Conservation (phyloP, 345 rosid species). For the Gossypium sturtianum region DNA sequence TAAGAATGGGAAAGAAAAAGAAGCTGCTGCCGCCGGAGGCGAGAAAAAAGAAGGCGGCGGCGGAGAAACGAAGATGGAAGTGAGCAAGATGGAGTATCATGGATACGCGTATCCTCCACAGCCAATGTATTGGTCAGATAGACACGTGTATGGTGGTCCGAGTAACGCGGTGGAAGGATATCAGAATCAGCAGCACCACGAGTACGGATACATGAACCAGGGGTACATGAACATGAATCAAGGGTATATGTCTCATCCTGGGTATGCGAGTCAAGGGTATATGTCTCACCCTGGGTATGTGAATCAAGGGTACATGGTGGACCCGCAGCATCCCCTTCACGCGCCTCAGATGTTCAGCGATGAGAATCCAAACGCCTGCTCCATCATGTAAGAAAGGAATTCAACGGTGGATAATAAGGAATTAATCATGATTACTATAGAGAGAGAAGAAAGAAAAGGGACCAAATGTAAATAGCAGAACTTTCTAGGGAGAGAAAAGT, state of each 20-base stretch:
- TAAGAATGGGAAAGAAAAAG: slow-evolving; percentile 26
- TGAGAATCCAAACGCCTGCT: slow-evolving; percentile 87
- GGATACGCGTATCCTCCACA: slow-evolving; percentile 34
- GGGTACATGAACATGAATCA: slow-evolving; percentile 12
- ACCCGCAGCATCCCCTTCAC: slow-evolving; percentile 29
- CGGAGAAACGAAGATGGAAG: slow-evolving; percentile 38
- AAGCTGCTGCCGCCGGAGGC: slow-evolving; percentile 20
- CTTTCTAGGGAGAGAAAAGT: slow-evolving; percentile 16
- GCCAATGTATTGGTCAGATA: slow-evolving; percentile 43
- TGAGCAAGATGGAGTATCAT: slow-evolving; percentile 44
- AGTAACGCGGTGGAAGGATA: slow-evolving; percentile 33
- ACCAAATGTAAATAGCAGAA: slow-evolving; percentile 29
- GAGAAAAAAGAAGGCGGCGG: slow-evolving; percentile 29
- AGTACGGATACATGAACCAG: slow-evolving; percentile 2
- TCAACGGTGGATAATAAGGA: background rate
- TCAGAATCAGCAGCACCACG: background rate
- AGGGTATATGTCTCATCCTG: slow-evolving; percentile 23
- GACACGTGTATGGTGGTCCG: slow-evolving; percentile 30
- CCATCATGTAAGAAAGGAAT: slow-evolving; percentile 45
- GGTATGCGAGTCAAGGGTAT: slow-evolving; percentile 19
- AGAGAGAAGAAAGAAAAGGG: background rate
- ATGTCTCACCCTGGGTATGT: slow-evolving; percentile 25
- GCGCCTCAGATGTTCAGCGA: slow-evolving; percentile 87
- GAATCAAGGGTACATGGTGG: slow-evolving; percentile 30
- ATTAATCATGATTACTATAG: no score